phyloP scores from a whole-genome alignment of 2,329 filamentous ascomycete species.

The Aspergillus fumigatiaffinis region DNA sequence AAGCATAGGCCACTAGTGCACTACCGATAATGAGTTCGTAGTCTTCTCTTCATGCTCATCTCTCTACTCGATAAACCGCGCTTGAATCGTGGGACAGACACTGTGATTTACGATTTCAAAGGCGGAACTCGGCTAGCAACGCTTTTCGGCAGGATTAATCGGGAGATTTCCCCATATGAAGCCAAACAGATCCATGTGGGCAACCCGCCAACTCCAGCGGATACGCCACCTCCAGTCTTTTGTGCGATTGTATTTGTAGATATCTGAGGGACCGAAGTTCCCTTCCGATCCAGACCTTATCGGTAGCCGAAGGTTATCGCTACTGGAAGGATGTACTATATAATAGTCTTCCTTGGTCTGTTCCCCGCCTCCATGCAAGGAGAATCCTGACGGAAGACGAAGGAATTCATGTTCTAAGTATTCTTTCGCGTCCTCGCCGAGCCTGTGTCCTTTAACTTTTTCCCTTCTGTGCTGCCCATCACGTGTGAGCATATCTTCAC shows the following conservation, averaged over 20 bases:
- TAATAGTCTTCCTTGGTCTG: background rate
- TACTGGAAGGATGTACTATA: constrained; percentile 7
- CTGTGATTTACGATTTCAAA: constrained; percentile 2
- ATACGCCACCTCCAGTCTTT: constrained; percentile 9
- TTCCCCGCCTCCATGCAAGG: background rate
- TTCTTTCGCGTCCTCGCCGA: background rate
- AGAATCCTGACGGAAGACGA: background rate
- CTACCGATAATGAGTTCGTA: background rate
- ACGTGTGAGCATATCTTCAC: background rate
- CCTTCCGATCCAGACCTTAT: constrained; percentile 14
- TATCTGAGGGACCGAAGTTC: constrained; percentile 11
- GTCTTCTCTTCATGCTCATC: background rate
- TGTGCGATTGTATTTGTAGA: constrained; percentile 1
- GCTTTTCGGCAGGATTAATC: constrained; percentile 18
- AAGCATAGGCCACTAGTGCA: background rate
- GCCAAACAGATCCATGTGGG: constrained; percentile 2
- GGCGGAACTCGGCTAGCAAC: constrained; percentile 24
- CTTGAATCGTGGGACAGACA: background rate
- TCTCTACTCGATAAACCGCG: background rate
- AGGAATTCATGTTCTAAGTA: background rate
- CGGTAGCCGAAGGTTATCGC: constrained; percentile 8
- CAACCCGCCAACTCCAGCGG: constrained; percentile 5
- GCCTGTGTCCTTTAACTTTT: background rate
- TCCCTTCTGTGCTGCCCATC: background rate
- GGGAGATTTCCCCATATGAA: constrained; percentile 20